Evolutionary conservation across 805 yeast species (phyloP).

Genomic region (Danielia reshetovae): DNA sequence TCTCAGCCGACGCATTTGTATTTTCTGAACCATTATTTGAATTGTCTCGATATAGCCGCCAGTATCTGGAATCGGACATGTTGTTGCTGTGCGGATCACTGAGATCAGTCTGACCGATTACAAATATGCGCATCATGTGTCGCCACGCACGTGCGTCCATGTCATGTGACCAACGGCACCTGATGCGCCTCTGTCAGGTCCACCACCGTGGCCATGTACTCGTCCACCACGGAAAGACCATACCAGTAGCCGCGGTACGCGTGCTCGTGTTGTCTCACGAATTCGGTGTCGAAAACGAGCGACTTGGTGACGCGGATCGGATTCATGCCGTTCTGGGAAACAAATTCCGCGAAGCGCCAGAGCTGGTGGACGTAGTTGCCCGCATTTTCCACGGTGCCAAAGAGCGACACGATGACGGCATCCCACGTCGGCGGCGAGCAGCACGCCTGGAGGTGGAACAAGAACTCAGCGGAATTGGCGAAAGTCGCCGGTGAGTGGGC

Average conservation of each 20-base stretch:
- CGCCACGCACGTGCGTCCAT: no score
- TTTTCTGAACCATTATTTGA: no score
- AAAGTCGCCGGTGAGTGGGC: conserved; percentile 6
- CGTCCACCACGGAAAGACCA: conserved; percentile 7
- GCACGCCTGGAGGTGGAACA: conserved; percentile 5
- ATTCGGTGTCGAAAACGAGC: conserved; percentile 9
- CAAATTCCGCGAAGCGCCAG: conserved; percentile 12
- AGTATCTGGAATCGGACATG: no score
- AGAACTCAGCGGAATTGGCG: conserved; percentile 7
- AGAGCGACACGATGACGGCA: conserved; percentile 6
- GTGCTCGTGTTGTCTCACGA: conserved; percentile 10
- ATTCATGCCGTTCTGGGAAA: conserved; percentile 4
- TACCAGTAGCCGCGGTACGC: conserved; percentile 9
- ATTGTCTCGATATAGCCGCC: no score
- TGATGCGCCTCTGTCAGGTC: no score
- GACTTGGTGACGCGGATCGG: conserved; percentile 6
- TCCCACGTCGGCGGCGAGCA: conserved; percentile 8
- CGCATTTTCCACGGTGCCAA: conserved; percentile 8
- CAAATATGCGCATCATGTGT: no score
- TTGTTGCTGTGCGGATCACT: no score
- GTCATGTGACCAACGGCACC: no score
- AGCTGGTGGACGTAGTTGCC: conserved; percentile 8
- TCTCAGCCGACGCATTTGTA: no score
- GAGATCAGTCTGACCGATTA: no score
- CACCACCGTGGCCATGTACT: conserved; percentile 8